Base-by-base conservation (phyloP, 1,139 yeast genomes). In the Debaryomycetaceae sp. region DNA sequence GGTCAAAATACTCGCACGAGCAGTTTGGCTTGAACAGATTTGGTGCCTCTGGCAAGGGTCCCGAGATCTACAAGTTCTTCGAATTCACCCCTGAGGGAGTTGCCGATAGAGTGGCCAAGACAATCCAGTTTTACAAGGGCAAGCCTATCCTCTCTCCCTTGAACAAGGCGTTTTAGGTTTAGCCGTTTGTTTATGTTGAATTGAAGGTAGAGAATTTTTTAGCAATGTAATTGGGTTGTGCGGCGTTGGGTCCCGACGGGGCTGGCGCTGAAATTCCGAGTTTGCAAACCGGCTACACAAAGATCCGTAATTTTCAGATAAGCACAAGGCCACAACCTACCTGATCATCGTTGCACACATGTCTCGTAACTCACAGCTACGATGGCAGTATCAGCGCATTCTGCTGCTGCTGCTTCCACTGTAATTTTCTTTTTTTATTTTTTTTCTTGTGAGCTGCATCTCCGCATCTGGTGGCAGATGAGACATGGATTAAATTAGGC, bases 1-100 rank as follows among this genome's bases (percentile, higher is more conserved):
- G 98, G 99, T 71, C 81, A 51, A 84, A 82, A 65, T 93, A 88
- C 73, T 78, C 97, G 40, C 98, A 93, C 70, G 95, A 84, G 71
- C 95, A 88, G 63, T 85, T 91, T 55, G 96, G 97, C 63, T 75
- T 93, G 58, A 78, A 88, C 77, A 78, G 88, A 68, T 93, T 91
- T 58, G 99, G 99, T 75, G 95, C 93, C 44, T 88, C 97, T 41
- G 98, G 96, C 61, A 85, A 86, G 61, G 95, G 83, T 55, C 65
- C 68, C 39, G 86, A 83, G 41, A 75, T 91, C 39, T 93, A 79
- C 80, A 77, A 84, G 64, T 69, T 57, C 71, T 85, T 89, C 49
- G 96, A 77, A 45, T 91, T 93, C 73, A 89, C 95, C 35, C 83
- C 93, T 45, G 96, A 86, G 57, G 96, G 95, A 47, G 74, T 93